phyloP scores from a whole-genome alignment of 2,329 filamentous ascomycete species.

The Tolypocladium amazonense region DNA sequence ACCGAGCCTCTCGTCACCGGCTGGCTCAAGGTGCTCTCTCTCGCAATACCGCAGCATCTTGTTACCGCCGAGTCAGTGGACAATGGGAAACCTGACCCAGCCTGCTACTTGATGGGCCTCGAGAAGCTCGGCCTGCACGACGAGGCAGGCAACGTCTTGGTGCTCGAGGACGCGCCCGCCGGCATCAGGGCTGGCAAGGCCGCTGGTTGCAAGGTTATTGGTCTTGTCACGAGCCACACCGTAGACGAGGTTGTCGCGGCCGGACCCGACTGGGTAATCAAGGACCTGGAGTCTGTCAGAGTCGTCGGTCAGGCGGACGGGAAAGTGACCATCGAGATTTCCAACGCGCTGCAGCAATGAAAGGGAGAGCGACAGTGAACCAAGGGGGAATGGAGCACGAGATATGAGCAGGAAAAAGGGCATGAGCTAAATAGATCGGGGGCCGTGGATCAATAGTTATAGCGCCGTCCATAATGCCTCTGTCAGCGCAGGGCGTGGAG shows the following conservation, averaged over 20 bases:
- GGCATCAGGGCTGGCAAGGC: constrained; percentile 76
- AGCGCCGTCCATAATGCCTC: background rate
- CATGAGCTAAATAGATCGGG: background rate
- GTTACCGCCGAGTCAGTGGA: constrained; percentile 68
- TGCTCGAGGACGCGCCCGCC: constrained; percentile 82
- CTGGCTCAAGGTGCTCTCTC: constrained; percentile 57
- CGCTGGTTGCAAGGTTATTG: constrained; percentile 76
- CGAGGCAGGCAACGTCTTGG: constrained; percentile 47
- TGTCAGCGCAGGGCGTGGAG: background rate
- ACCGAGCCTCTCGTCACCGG: constrained; percentile 57
- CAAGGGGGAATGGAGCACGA: background rate
- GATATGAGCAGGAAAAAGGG: constrained; percentile 1
- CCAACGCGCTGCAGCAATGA: constrained; percentile 39
- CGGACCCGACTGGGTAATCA: constrained; percentile 80
- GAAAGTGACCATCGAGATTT: constrained; percentile 57
- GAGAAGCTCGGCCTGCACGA: constrained; percentile 45
- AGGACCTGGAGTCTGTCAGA: constrained; percentile 64
- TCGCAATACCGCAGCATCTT: constrained; percentile 55
- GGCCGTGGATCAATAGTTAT: background rate
- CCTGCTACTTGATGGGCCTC: constrained; percentile 61
- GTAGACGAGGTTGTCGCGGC: constrained; percentile 60
- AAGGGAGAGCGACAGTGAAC: constrained; percentile 1
- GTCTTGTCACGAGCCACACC: constrained; percentile 75
- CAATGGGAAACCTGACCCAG: constrained; percentile 67
- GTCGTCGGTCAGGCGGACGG: constrained; percentile 48